Base-by-base conservation (phyloP, 129 eudicot species). In the Helianthus annuus region DNA sequence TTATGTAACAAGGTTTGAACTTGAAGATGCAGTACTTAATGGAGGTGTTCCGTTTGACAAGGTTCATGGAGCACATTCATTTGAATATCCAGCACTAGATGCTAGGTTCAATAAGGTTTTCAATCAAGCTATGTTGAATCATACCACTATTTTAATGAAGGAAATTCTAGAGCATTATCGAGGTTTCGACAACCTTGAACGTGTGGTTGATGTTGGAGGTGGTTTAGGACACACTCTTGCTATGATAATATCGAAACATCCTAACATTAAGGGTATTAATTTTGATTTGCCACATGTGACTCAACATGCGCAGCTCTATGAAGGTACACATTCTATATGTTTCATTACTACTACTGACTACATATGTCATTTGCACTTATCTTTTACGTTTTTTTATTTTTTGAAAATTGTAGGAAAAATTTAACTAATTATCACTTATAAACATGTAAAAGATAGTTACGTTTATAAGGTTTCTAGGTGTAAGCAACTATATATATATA, bases 271-370 rank as follows among this genome's bases (percentile, higher is more conserved):
- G 27, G 87, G 83, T 4, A 78, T 83, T 39, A 83, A 83, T 39
- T 83, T 83, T 15, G 86, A 83, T 60, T 70, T 78, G 70, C 81
- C 83, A 39, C 83, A 83, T 77, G 88, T 84, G n/a, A 73, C 65
- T n/a, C 13, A 51, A n/a, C 51, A 68, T 16, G 82, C 88, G 10
- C 70, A 67, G n/a, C 24, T 42, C 14, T 76, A 72, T 78, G 75
- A 63, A 9, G 84, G 87, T 83, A 76, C 39, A 9, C 24, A 8
- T 54, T 16, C 11, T n/a, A 58, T 14, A 34, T 10, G 15, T 73
- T 56, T 62, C 39, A 12, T 58, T 10, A 58, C 38, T 10, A 57
- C 19, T 12, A 12, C 7, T 51, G 1, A 6, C 7, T 38, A 40
- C 2, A 40, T 55, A 53, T 52, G 27, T 55, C 34, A 55, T 55